Conservation (phyloP, 345 rosid genomes). For the Balakata baccata region DNA sequence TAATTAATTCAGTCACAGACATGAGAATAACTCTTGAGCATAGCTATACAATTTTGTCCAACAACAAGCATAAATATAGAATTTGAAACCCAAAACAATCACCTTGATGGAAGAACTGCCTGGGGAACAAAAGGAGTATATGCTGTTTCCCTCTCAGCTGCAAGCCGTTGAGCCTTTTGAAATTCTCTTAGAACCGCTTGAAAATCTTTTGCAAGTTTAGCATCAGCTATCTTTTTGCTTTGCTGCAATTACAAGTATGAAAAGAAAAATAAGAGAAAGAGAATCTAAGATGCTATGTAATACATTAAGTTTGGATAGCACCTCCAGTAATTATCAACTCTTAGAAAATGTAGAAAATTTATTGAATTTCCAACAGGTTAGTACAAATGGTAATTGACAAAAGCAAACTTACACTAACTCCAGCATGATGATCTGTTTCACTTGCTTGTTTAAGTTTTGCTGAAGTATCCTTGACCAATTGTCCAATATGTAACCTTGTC, state of each 20-base stretch:
- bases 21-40: neutral
- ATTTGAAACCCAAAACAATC: constrained; percentile 14
- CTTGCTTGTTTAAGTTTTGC: constrained; percentile 88
- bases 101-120: constrained; percentile 66
- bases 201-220: constrained; percentile 97
- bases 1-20: neutral
- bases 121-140: constrained; percentile 77
- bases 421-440: constrained; percentile 72
- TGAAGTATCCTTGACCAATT: constrained; percentile 91
- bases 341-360: neutral
- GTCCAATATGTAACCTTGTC: constrained; percentile 77
- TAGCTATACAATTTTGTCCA: neutral
- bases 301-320: neutral
- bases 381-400: neutral
- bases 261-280: too few relatives aligned
- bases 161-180: constrained; percentile 97
- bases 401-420: constrained; percentile 48
- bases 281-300: neutral
- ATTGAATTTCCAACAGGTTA: neutral
- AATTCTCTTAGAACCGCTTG: constrained; percentile 91
- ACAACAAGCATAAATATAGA: neutral
- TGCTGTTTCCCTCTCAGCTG: constrained; percentile 93
- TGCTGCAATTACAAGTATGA: constrained; percentile 45
- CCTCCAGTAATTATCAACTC: neutral
- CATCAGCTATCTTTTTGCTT: constrained; percentile 88